phyloP scores from a whole-genome alignment of 805 yeast species.

The Cyberlindnera saturnus region DNA sequence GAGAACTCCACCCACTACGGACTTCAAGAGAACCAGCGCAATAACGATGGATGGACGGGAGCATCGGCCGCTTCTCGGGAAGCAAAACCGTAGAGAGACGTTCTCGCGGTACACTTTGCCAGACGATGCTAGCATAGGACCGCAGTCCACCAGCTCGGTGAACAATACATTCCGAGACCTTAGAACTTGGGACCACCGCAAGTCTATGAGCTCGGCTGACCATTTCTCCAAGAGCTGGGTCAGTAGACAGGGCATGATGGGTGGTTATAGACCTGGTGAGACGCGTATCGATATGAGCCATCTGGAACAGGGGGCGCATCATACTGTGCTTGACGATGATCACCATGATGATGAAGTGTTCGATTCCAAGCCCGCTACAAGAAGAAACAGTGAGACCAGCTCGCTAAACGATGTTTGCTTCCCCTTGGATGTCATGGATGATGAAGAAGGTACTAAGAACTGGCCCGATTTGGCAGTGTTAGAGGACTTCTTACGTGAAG shows the following conservation, averaged over 20 bases:
- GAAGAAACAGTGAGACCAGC: conserved; percentile 46
- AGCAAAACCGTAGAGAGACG: neutral
- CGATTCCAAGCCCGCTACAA: conserved; percentile 37
- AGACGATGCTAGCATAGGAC: conserved; percentile 1
- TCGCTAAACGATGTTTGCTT: conserved; percentile 90
- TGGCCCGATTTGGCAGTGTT: conserved; percentile 87
- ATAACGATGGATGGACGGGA: conserved; percentile 1
- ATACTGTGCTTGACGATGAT: conserved; percentile 3
- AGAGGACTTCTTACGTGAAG: conserved; percentile 73
- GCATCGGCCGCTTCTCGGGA: conserved; percentile 1
- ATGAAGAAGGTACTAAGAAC: conserved; percentile 23
- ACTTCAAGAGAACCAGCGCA: neutral
- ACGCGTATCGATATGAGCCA: conserved; percentile 4
- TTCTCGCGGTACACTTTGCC: neutral
- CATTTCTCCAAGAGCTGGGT: conserved; percentile 12
- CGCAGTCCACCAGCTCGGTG: neutral
- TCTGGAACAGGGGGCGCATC: conserved; percentile 1
- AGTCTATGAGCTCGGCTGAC: conserved; percentile 3
- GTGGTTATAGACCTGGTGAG: conserved; percentile 2
- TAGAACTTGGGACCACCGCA: conserved; percentile 12
- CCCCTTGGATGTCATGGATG: conserved; percentile 43
- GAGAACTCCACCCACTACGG: neutral
- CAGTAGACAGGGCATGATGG: conserved; percentile 12
- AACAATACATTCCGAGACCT: conserved; percentile 10
- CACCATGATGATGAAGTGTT: conserved; percentile 25